Evolutionary conservation across 148 eudicot species (phyloP).

Genomic region (Linanthus parryae): DNA sequence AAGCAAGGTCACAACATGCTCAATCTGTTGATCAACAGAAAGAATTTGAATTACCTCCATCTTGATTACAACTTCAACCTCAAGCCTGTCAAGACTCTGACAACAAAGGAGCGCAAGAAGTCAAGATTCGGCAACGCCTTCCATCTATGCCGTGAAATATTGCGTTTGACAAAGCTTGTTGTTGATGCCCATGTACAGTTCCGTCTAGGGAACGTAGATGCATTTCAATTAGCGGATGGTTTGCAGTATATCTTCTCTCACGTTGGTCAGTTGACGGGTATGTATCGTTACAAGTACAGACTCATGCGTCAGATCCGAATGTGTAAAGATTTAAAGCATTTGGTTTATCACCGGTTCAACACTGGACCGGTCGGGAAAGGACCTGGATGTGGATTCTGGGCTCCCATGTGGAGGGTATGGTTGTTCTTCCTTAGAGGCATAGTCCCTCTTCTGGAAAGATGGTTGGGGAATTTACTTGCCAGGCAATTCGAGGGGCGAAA

Average conservation of each 20-base stretch:
- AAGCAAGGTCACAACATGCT: conserved; percentile 97
- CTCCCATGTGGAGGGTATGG: conserved; percentile 99
- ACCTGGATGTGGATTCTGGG: conserved; percentile 99
- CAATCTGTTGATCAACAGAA: conserved; percentile 85
- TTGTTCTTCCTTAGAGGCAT: conserved; percentile 96
- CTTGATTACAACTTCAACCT: conserved; percentile 94
- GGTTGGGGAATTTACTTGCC: conserved; percentile 92
- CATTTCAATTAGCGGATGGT: conserved; percentile 98
- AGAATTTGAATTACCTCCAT: conserved; percentile 87
- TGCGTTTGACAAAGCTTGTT: conserved; percentile 92
- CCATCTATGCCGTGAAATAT: conserved; percentile 94
- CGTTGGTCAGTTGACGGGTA: conserved; percentile 93
- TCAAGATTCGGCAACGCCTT: conserved; percentile 95
- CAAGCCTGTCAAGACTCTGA: conserved; percentile 93
- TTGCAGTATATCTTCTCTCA: conserved; percentile 92
- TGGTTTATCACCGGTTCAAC: conserved; percentile 88
- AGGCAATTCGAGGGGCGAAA: conserved; percentile 96
- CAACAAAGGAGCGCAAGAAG: conserved; percentile 93
- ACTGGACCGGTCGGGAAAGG: conserved; percentile 99
- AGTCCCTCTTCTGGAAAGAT: conserved; percentile 87
- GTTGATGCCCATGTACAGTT: conserved; percentile 96
- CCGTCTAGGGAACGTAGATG: conserved; percentile 96
- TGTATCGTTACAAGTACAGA: conserved; percentile 93
- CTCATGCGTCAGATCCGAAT: conserved; percentile 94
- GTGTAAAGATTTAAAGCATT: conserved; percentile 95